Conservation (phyloP, 2,329 filamentous ascomycete species). For the Beauveria scarabaeidicola region DNA sequence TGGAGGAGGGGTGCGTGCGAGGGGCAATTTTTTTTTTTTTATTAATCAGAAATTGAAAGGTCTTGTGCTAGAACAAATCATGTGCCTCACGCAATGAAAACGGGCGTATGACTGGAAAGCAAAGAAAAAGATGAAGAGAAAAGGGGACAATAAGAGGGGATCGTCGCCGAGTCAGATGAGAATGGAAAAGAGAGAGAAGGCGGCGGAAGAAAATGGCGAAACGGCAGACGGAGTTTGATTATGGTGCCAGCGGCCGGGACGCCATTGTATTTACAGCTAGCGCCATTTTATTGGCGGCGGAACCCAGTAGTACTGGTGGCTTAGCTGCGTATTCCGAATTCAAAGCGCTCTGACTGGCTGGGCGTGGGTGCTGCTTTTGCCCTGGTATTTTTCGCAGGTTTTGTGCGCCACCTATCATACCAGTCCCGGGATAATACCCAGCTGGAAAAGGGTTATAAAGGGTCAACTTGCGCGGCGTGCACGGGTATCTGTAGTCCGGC, state of each 20-base stretch:
- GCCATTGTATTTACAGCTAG: background rate
- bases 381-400: background rate
- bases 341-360: slow-evolving; percentile 4
- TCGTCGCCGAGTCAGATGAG: background rate
- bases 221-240: background rate
- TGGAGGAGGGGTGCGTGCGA: background rate
- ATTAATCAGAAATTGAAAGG: background rate
- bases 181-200: background rate
- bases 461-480: background rate
- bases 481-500: background rate
- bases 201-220: background rate
- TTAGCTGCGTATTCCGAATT: slow-evolving; percentile 8
- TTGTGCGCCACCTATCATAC: background rate
- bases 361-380: background rate
- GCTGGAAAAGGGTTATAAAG: no score
- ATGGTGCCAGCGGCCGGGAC: background rate
- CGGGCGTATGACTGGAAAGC: background rate
- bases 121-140: background rate
- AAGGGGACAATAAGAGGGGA: background rate
- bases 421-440: background rate
- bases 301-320: background rate
- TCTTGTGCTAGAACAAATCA: slow-evolving; percentile 1
- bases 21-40: slow-evolving; percentile 1
- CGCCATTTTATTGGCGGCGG: background rate
- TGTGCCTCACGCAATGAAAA: background rate